Base-by-base conservation (phyloP, 768 basidiomycete genomes). In the Pleurotus citrinopileatus region DNA sequence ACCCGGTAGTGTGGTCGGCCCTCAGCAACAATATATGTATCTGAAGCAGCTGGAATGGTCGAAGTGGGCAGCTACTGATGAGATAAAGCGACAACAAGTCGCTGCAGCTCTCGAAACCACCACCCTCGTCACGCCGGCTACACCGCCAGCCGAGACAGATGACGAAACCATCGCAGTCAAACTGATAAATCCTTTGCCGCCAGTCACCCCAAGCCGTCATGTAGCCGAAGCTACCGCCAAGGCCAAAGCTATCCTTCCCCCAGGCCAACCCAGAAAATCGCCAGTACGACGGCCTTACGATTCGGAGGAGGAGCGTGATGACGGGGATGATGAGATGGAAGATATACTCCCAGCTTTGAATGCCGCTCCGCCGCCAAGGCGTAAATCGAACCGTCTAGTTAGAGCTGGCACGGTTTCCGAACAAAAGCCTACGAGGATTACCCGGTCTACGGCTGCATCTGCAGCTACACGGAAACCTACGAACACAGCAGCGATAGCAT, bases 21-120 rank as follows among this genome's bases (percentile, higher is more conserved):
- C 91, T 17, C 91, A 94, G 60, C 92, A 94, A 65, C 94, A 97
- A 67, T 97, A 91, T 66, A 86, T 97, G 82, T 94, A 95, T 65
- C 82, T 92, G 64, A 94, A 94, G 73, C 94, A 97, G 64, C 70
- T 94, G 42, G 91, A 94, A 67, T 97, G 94, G 94, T 79, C 84
- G 15, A 91, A 92, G 63, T 96, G 94, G 94, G 84, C 91, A 1
- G 94, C 94, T 3, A 77, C 84, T 2, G 93, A 97, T 64, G 91
- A 94, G 63, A 73, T 85, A 58, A 81, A 78, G 64, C 83, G 73
- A 65, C 65, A 61, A 42, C 81, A 77, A 53, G 68, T 72, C 0
- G 67, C 73, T 0, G 65, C 73, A 19, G 62, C 70, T 4, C 55
- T 66, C 36, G 67, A 68, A 10, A 61, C 77, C 7, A 68, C 76